phyloP scores from a whole-genome alignment of 768 basidiomycete genomes.

The Tephrocybe sp. region DNA sequence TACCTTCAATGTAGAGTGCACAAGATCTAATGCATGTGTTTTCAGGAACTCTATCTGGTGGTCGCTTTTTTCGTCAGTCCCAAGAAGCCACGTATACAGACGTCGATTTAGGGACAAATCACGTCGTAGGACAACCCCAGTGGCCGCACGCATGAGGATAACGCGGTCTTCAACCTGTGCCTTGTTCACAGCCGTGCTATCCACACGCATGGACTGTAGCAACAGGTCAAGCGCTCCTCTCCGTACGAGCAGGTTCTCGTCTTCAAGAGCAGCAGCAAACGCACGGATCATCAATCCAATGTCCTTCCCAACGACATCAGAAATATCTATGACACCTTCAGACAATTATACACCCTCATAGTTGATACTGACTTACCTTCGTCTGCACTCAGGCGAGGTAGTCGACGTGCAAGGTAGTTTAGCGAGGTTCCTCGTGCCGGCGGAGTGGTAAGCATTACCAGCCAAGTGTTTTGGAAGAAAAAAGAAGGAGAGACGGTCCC shows the following conservation, averaged over 20 bases:
- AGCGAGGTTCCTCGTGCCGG: slow-evolving; percentile 83
- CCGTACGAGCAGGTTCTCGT: slow-evolving; percentile 89
- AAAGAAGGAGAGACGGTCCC: slow-evolving; percentile 83
- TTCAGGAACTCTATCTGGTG: slow-evolving; percentile 71
- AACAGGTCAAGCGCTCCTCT: slow-evolving; percentile 85
- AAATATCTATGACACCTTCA: slow-evolving; percentile 48
- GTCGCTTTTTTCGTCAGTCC: slow-evolving; percentile 77
- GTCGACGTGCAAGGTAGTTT: slow-evolving; percentile 80
- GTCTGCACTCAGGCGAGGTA: slow-evolving; percentile 68
- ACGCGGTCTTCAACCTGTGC: slow-evolving; percentile 72
- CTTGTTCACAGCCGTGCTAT: slow-evolving; percentile 68
- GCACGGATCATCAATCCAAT: slow-evolving; percentile 94
- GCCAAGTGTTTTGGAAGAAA: slow-evolving; percentile 95
- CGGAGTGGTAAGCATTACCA: slow-evolving; percentile 89
- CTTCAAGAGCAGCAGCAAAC: slow-evolving; percentile 88
- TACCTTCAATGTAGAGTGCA: slow-evolving; percentile 71
- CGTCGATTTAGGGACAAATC: slow-evolving; percentile 93
- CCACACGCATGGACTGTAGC: slow-evolving; percentile 69
- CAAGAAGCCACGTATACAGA: slow-evolving; percentile 91
- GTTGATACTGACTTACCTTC: slow-evolving; percentile 51
- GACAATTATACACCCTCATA: not conserved
- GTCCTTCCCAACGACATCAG: slow-evolving; percentile 76
- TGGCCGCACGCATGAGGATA: slow-evolving; percentile 85
- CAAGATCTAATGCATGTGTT: slow-evolving; percentile 67
- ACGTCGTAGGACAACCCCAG: slow-evolving; percentile 85